Base-by-base conservation (phyloP, 257 asterid species). In the Solanum chmielewskii region DNA sequence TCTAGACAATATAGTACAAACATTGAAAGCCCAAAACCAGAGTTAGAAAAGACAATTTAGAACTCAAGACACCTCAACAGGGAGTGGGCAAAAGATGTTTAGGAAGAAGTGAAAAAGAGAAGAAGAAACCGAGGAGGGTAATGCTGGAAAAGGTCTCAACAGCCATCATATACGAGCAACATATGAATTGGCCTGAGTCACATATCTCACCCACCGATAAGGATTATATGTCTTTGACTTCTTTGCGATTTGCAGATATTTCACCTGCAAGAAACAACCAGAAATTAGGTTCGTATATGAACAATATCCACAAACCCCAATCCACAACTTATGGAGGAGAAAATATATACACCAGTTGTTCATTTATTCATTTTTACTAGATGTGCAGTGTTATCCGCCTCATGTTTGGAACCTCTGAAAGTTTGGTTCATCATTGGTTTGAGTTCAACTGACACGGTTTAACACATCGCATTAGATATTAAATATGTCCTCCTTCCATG, bases 161-260 rank as follows among this genome's bases (percentile, higher is more conserved):
- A 29, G 85, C 44, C 69, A 49, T 94, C 94, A 95, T 87, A 97
- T 94, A 84, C 99, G 99, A 90, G 99, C 99, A 88, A 97, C 99
- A 84, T 95, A 97, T 23, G 99, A 97, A 89, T 97, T 95, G 75
- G 99, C 96, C 89, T 95, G 99, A 81, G 99, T 95, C 70, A 96
- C 99, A 45, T 97, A 96, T 92, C 99, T 92, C 92, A 97, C 99
- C 99, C 99, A 97, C 68, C 99, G 94, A 87, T 95, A 96, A 1
- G 99, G 99, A 86, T 97, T 97, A 87, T 94, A 92, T 14, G 92
- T 90, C 91, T 97, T 95, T 90, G 93, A 88, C 90, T 90, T 95
- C 95, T 96, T 97, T 21, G 97, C 96, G 69, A 97, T 97, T 89
- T 97, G 99, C 86, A 97, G 90, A 90, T 97, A 97, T 88, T 97